These are phyloP conservation scores for Nyctanthes arbortristis DNA, from an alignment of 257 asterid species.

Conservation along the genomic window DNA sequence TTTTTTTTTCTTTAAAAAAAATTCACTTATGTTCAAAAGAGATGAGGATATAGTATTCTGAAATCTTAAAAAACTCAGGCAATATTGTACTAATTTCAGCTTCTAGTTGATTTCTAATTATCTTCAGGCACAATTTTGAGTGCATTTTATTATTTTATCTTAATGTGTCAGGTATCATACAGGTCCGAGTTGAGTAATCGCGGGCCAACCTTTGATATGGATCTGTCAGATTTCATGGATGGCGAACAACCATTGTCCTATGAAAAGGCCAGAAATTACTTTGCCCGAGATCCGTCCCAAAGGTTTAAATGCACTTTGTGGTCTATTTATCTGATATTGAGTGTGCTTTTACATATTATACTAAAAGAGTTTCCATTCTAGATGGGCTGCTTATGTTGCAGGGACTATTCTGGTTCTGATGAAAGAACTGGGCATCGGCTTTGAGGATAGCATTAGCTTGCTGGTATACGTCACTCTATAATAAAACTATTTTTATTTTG, in stretches of 20 bases:
- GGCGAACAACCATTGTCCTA: constrained; percentile 76
- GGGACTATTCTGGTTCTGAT: constrained; percentile 95
- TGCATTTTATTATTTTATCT: background rate
- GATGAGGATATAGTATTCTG: background rate
- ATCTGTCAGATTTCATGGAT: constrained; percentile 87
- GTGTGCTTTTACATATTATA: constrained; percentile 10
- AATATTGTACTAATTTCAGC: background rate
- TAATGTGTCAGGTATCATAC: constrained; percentile 74
- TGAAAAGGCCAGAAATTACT: constrained; percentile 76
- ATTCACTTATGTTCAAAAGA: background rate
- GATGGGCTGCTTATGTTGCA: constrained; percentile 99
- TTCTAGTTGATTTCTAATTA: background rate
- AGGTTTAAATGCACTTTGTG: constrained; percentile 44
- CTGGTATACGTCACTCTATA: constrained; percentile 52
- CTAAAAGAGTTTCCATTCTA: constrained; percentile 41
- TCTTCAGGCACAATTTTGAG: background rate
- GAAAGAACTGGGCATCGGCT: constrained; percentile 80
- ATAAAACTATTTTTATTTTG: constrained; percentile 3
- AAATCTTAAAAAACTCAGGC: no score
- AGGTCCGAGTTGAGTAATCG: constrained; percentile 98
- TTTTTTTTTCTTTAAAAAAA: no score
- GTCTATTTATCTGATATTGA: constrained; percentile 9
- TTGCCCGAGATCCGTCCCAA: constrained; percentile 93
- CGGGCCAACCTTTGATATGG: constrained; percentile 99
- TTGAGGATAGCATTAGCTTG: constrained; percentile 77